A percentile compares a stretch with the other conserved stretches of the same genome.
phyloP scores from a whole-genome alignment of 1,284 basidiomycete species.

The Amylostereum chailletii region DNA sequence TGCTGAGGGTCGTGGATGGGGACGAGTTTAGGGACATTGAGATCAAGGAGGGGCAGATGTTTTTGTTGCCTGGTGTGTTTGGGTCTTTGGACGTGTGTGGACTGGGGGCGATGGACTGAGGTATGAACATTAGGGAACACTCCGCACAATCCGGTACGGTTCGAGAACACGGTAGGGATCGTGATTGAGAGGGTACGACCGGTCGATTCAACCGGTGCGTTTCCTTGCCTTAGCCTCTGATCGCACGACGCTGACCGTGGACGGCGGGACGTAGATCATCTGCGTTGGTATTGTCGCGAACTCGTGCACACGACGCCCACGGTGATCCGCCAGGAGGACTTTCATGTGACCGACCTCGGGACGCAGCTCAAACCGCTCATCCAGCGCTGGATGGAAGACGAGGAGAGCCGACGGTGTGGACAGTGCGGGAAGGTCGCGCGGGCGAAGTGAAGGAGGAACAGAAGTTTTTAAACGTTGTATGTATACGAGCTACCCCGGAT shows the following conservation, averaged over 20 bases:
- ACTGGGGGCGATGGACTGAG: background rate
- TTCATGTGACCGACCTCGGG: slow-evolving; percentile 89
- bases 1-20: slow-evolving; percentile 81
- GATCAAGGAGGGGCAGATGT: slow-evolving; percentile 96
- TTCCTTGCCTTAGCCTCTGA: background rate
- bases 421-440: slow-evolving; percentile 64
- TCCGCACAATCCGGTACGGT: slow-evolving; percentile 91
- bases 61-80: slow-evolving; percentile 75
- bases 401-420: slow-evolving; percentile 58
- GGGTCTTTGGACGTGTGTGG: background rate
- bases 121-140: slow-evolving; percentile 63
- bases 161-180: slow-evolving; percentile 87
- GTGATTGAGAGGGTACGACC: slow-evolving; percentile 91
- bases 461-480: no score
- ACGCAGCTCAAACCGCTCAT: slow-evolving; percentile 93
- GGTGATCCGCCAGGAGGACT: slow-evolving; percentile 79
- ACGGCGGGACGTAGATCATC: slow-evolving; percentile 53
- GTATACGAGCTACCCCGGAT: no score
- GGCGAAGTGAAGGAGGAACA: slow-evolving; percentile 34
- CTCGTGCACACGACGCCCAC: slow-evolving; percentile 61
- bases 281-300: slow-evolving; percentile 91
- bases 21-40: slow-evolving; percentile 81
- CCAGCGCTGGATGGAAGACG: slow-evolving; percentile 61
- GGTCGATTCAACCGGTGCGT: slow-evolving; percentile 43
- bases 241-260: background rate